Base-by-base conservation (phyloP, 2,329 filamentous ascomycete genomes). In the Rhytidhysteron rufulum region DNA sequence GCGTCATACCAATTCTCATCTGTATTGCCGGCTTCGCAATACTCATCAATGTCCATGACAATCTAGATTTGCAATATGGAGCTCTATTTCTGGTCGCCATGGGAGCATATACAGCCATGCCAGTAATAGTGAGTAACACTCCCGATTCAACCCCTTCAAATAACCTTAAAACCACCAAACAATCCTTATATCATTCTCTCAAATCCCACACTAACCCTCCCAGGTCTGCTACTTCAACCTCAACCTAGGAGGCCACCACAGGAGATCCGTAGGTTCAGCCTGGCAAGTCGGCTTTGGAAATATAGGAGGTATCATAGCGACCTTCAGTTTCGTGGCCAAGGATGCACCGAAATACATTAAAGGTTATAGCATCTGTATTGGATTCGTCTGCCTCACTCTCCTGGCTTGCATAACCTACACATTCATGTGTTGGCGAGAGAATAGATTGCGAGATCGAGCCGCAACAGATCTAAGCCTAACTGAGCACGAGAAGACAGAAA, bases 61-160 rank as follows among this genome's bases (percentile, higher is more conserved):
- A 88, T 60, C 71, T 69, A 1, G 47, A 75, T 10, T 67, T 87
- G 5, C 78, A 93, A 61, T 96, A 95, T 55, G 85, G 73, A 0
- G 86, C 85, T 0, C 75, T 96, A 0, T 95, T 94, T 71, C 71
- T 96, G 22, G 80, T 94, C 36, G 84, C 86, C 2, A 82, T 82
- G 69, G 88, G 88, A 36, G 77, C 79, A 0, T 96, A 94, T 66
- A 82, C 81, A 1, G 87, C 89, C n/a, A 90, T 95, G 85, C 89
- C 91, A 0, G 82, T 95, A 21, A 80, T 89, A 31, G n/a, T n/a
- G n/a, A n/a, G n/a, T n/a, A n/a, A n/a, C n/a, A n/a, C n/a, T n/a
- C n/a, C n/a, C n/a, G n/a, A n/a, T n/a, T n/a, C n/a, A n/a, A n/a
- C n/a, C n/a, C 9, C 15, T 19, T 18, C 19, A 4, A 10, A 6